These are phyloP conservation scores for Komagataella kurtzmanii DNA, from an alignment of 805 yeast species.

Conservation along the genomic window DNA sequence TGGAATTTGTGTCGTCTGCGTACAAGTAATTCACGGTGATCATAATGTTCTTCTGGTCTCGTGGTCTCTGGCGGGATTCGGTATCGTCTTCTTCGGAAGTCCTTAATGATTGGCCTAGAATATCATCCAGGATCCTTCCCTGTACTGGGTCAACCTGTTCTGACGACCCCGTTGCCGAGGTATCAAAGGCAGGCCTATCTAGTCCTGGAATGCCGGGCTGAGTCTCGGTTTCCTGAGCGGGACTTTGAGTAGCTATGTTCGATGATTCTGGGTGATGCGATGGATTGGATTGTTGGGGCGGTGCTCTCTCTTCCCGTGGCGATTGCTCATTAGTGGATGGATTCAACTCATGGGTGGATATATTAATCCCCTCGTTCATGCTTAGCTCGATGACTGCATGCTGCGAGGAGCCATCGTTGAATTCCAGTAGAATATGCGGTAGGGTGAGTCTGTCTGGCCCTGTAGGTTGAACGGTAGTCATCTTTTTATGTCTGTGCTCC, in stretches of 20 bases:
- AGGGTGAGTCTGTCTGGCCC: not conserved
- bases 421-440: not conserved
- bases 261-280: not conserved
- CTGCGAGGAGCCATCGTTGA: not conserved
- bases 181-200: slow-evolving; percentile 23
- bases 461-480: not conserved
- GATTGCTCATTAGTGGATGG: not conserved
- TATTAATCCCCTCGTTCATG: not conserved
- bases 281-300: not conserved
- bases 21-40: slow-evolving; percentile 26
- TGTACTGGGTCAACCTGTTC: slow-evolving; percentile 7
- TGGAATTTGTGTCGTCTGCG: slow-evolving; percentile 6
- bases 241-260: not conserved
- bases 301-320: not conserved
- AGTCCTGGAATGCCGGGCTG: slow-evolving; percentile 15
- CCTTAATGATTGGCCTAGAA: not conserved
- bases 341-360: not conserved
- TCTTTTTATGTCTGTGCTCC: not conserved
- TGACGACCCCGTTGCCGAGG: slow-evolving; percentile 17
- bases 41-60: slow-evolving; percentile 20
- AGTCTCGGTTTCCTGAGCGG: not conserved
- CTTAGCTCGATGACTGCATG: not conserved
- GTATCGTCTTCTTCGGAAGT: not conserved
- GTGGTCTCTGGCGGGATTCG: not conserved
- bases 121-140: not conserved